Conservation (phyloP, 257 asterid species). For the Solanum chilense region DNA sequence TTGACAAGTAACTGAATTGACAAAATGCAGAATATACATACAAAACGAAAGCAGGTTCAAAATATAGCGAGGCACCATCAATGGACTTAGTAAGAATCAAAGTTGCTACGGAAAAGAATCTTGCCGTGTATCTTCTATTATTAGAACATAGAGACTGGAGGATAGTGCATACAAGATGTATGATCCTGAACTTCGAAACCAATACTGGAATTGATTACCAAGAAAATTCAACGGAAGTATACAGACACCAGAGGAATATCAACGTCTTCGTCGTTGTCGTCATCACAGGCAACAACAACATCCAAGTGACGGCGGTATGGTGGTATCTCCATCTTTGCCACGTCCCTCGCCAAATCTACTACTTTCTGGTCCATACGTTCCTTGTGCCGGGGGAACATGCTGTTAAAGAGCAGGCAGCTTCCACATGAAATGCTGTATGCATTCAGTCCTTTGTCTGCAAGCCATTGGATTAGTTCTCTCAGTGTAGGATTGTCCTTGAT, state of each 20-base stretch:
- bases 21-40: not conserved
- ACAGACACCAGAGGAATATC: conserved; percentile 78
- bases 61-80: not conserved
- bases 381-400: conserved; percentile 77
- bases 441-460: conserved; percentile 58
- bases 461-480: conserved; percentile 67
- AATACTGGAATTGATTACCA: not conserved
- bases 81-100: not conserved
- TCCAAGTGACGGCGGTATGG: conserved; percentile 60
- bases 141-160: not conserved
- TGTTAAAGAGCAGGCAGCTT: conserved; percentile 64
- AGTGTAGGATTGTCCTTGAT: conserved; percentile 53
- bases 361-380: conserved; percentile 79
- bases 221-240: conserved; percentile 37
- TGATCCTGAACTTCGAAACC: not conserved
- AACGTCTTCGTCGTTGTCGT: conserved; percentile 74
- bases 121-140: not conserved
- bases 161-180: not conserved
- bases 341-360: conserved; percentile 55
- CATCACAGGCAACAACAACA: conserved; percentile 80
- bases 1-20: not conserved
- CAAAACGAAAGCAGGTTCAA: not conserved
- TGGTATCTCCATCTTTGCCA: conserved; percentile 76
- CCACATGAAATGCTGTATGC: conserved; percentile 85
- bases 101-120: not conserved